Base-by-base conservation (phyloP, 148 eudicot genomes). In the Camellia lanceoleosa region DNA sequence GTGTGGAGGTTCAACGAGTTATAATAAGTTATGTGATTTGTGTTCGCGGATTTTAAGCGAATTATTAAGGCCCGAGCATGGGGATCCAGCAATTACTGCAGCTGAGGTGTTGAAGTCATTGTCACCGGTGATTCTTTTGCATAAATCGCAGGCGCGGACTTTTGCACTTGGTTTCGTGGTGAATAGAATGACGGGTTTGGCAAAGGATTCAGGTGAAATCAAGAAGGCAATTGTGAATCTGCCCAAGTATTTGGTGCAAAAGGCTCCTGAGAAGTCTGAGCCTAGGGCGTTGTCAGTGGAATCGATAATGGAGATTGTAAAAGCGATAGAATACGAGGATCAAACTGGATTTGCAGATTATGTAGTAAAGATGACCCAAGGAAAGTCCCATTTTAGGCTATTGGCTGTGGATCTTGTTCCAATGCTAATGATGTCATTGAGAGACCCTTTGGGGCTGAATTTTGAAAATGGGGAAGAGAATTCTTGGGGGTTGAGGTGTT, bases 181-280 rank as follows among this genome's bases (percentile, higher is more conserved):
- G 42, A 86, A 86, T 77, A 85, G 76, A 71, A 87, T 96, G 93
- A 80, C 84, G 81, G 59, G 30, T 19, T 19, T 89, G 87, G 89
- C 84, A 2, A 77, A 81, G 67, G 71, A 84, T 65, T 92, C 88
- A 0, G 86, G 71, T 54, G 90, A 79, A 19, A 84, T 96, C 38
- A 89, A 78, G 82, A 91, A 84, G 72, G 86, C 90, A 0, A 65
- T 94, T 71, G 84, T 85, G 78, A 93, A 93, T 78, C 82, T 96
- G 86, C 94, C 97, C 0, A 91, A 88, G 87, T 94, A 89, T 88
- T 81, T 92, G 81, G 88, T 83, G 73, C 81, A 74, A 3, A 94
- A 88, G 87, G 92, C 98, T 2, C 99, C 97, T 7, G 99, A 96
- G 83, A 94, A 86, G 82, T 82, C 98, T 77, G 99, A 96, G 81